A percentile compares a stretch with the other conserved stretches of the same genome.
phyloP scores from a whole-genome alignment of 805 yeast genomes.

The Saturnispora dispora region DNA sequence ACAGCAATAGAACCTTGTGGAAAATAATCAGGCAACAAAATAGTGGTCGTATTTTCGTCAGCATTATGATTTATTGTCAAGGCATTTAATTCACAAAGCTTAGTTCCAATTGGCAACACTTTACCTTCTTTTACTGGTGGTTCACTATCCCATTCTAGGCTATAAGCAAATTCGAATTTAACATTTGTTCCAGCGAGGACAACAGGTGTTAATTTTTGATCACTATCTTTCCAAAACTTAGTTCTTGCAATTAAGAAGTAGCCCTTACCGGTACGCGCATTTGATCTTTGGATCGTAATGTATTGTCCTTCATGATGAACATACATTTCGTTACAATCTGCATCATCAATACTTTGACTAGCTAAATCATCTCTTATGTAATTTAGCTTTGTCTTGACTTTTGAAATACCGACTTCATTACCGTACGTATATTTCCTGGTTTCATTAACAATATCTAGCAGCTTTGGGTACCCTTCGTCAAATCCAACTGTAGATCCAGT shows the following conservation, averaged over 20 bases:
- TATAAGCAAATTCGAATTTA: constrained; percentile 48
- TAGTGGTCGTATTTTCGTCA: constrained; percentile 36
- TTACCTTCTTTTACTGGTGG: constrained; percentile 3
- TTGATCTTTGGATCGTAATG: constrained; percentile 81
- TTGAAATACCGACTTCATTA: constrained; percentile 76
- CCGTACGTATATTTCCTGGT: constrained; percentile 48
- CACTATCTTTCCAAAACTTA: constrained; percentile 46
- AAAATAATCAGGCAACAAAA: constrained; percentile 53
- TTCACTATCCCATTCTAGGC: constrained; percentile 33
- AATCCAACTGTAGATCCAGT: constrained; percentile 91
- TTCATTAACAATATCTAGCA: constrained; percentile 76
- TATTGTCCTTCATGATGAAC: constrained; percentile 91
- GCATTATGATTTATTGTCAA: constrained; percentile 41
- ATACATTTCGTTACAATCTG: constrained; percentile 70
- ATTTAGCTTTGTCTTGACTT: constrained; percentile 55
- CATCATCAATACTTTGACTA: constrained; percentile 44
- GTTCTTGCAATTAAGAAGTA: constrained; percentile 84
- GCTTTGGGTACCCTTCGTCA: constrained; percentile 82
- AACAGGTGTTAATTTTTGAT: constrained; percentile 51
- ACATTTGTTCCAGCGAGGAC: constrained; percentile 52
- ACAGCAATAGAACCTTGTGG: constrained; percentile 91
- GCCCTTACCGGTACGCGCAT: constrained; percentile 79
- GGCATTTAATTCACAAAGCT: constrained; percentile 42
- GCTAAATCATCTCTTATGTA: constrained; percentile 51
- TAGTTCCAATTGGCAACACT: constrained; percentile 59